These are phyloP conservation scores for Aspergillus nanangensis DNA, from an alignment of 495 filamentous ascomycete genomes.

Conservation along the genomic window DNA sequence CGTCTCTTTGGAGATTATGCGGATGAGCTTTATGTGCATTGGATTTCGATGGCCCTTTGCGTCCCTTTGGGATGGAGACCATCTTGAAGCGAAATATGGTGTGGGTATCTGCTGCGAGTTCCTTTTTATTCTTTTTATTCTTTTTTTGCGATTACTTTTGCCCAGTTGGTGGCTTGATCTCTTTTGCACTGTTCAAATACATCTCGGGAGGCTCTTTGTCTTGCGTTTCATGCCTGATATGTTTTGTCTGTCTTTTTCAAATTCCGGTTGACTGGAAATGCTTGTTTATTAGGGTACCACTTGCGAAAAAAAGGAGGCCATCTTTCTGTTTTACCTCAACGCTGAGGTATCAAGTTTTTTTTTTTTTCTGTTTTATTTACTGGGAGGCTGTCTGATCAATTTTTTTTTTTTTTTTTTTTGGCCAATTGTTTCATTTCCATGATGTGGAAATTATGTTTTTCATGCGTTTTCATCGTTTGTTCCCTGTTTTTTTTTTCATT, in stretches of 20 bases:
- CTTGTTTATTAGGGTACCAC: constrained; percentile 7
- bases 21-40: constrained; percentile 3
- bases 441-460: constrained; percentile 4
- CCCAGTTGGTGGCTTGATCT: constrained; percentile 26
- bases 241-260: constrained; percentile 9
- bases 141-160: constrained; percentile 13
- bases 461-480: background rate
- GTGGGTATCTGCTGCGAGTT: constrained; percentile 17
- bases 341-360: constrained; percentile 8
- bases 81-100: constrained; percentile 22
- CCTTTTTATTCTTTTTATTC: background rate
- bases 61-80: too few relatives aligned
- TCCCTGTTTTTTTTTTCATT: constrained; percentile 3
- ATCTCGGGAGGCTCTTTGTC: constrained; percentile 30
- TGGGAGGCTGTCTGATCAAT: constrained; percentile 49
- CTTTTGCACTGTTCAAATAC: constrained; percentile 13
- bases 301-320: constrained; percentile 18
- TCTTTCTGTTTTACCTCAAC: constrained; percentile 11
- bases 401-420: constrained; percentile 15
- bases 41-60: constrained; percentile 10
- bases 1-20: background rate
- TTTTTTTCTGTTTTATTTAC: constrained; percentile 7
- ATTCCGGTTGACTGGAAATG: constrained; percentile 2
- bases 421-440: too few relatives aligned
- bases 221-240: constrained; percentile 9